A percentile compares a stretch with the other conserved stretches of the same genome.
These are phyloP conservation scores for Penicillium desertorum DNA, from an alignment of 495 filamentous ascomycete species.

Conservation along the genomic window DNA sequence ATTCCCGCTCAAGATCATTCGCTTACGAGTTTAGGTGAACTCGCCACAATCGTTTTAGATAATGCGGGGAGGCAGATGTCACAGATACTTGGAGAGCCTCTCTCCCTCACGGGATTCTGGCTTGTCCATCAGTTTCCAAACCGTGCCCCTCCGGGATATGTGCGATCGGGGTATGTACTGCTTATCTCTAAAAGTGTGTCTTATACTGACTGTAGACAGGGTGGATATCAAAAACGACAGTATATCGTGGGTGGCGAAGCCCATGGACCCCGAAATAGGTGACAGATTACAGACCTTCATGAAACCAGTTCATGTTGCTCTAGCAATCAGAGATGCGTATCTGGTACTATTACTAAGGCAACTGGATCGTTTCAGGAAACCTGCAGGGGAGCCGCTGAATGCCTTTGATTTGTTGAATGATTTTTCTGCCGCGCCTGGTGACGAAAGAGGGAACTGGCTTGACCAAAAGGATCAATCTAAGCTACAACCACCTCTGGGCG, in stretches of 20 bases:
- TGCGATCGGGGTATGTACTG: conserved; percentile 54
- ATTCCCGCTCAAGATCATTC: conserved; percentile 2
- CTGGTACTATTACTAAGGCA: conserved; percentile 33
- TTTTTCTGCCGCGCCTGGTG: conserved; percentile 17
- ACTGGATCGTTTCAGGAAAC: conserved; percentile 28
- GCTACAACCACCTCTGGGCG: conserved; percentile 19
- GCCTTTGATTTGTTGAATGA: conserved; percentile 17
- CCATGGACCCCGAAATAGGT: conserved; percentile 37
- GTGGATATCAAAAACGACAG: conserved; percentile 55
- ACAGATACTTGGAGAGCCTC: conserved; percentile 47
- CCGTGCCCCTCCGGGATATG: conserved; percentile 58
- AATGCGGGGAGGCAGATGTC: conserved; percentile 36
- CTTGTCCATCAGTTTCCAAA: conserved; percentile 60
- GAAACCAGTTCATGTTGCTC: conserved; percentile 36
- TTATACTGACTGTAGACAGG: conserved; percentile 31
- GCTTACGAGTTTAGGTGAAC: conserved; percentile 44
- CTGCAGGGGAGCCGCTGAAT: conserved; percentile 16
- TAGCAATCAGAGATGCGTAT: conserved; percentile 41
- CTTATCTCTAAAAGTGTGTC: too few species aligned
- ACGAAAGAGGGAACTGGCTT: conserved; percentile 22
- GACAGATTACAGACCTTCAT: conserved; percentile 36
- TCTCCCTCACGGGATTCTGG: conserved; percentile 54
- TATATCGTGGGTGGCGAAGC: conserved; percentile 51
- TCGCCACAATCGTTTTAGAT: conserved; percentile 46
- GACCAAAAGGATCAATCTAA: conserved; percentile 28